Conservation (phyloP, 495 filamentous ascomycete species). For the Penicillium pancosmium region DNA sequence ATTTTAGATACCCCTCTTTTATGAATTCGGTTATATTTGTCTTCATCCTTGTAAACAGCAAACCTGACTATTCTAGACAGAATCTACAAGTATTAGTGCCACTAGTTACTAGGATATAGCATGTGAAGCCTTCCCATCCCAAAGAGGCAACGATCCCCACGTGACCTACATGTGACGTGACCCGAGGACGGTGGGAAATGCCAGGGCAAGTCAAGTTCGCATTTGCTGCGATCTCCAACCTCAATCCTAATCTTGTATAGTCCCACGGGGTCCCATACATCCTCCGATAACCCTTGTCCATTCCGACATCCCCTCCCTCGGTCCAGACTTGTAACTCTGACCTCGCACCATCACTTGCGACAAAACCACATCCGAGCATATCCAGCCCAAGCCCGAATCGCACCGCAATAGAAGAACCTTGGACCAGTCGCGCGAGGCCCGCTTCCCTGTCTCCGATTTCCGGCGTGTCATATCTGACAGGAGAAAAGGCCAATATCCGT, state of each 20-base stretch:
- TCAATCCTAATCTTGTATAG: not conserved
- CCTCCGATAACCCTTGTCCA: no score
- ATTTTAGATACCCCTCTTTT: constrained; percentile 32
- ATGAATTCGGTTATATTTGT: not conserved
- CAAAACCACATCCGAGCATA: not conserved
- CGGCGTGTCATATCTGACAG: not conserved
- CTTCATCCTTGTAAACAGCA: not conserved
- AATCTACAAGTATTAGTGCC: no score
- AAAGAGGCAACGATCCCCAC: not conserved
- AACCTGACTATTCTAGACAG: not conserved
- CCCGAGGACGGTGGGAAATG: not conserved
- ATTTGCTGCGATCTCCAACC: not conserved
- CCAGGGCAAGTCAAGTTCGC: not conserved
- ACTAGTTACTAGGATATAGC: no score
- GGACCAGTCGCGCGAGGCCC: no score
- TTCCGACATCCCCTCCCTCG: not conserved
- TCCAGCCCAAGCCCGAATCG: constrained; percentile 2
- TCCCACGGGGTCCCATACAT: no score
- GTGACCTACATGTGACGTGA: constrained; percentile 6
- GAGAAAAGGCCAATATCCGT: not conserved
- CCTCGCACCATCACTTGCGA: not conserved
- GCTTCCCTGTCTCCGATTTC: not conserved
- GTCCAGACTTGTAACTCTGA: not conserved
- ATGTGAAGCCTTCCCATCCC: not conserved
- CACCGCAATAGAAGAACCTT: not conserved